Evolutionary conservation across 768 basidiomycete genomes (phyloP), one percentile per base, ranked within the genome.

Genomic region (Auriscalpium vulgare): DNA sequence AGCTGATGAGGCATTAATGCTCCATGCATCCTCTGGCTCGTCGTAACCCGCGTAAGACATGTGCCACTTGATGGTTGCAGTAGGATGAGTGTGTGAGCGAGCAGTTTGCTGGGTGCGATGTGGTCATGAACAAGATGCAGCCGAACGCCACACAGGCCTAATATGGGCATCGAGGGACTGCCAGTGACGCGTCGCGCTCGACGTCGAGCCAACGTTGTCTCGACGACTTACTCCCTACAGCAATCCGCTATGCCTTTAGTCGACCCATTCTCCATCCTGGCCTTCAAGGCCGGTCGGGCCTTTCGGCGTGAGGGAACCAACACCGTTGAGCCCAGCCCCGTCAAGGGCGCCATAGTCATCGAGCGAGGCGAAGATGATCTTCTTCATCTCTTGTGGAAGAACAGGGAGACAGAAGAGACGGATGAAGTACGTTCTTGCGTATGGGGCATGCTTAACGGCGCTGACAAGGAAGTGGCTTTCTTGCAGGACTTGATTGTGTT

Each of bases 401-500:
- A 89, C 67, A 75, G 89, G 63, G 73, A 73, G 11, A 84, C 82
- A 3, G 77, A 80, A 47, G 70, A 70, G 13, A 69, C 78, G 9
- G 84, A 84, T 62, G 89, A 91, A 73, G 87, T 85, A 43, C 17
- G 72, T 57, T 10, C 11, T 13, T 37, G 29, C 38, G 14, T 19
- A 37, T 19, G 11, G 8, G 11, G 4, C 29, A 19, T n/a, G 13
- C 4, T 21, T 63, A 1, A 37, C 21, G 51, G 8, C 37, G 40
- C 37, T 34, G 8, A 40, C 51, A 55, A 14, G 50, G 36, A 37
- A 47, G 21, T 48, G 35, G 50, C 37, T 34, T 35, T 8, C 19
- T 19, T 52, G 17, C 59, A 91, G 89, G 93, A 97, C 64, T 72
- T 94, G 54, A 91, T 95, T 59, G 72, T 95, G 53, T 91, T 95